These are phyloP conservation scores for Dipteronia sinensis DNA, from an alignment of 345 rosid genomes.

Conservation along the genomic window DNA sequence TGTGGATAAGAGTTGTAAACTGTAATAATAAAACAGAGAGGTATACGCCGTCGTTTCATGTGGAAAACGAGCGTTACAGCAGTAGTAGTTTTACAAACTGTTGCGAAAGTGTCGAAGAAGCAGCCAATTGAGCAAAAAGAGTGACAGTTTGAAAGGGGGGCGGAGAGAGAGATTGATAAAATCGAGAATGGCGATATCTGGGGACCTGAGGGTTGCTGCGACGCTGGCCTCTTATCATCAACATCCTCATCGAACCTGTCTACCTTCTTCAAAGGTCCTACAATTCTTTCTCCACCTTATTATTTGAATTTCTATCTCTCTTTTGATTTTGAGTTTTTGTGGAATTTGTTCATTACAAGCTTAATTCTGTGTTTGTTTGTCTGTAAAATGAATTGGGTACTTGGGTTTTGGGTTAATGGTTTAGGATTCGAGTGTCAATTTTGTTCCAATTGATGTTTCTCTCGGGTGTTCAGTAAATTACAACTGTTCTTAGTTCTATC, in stretches of 20 bases:
- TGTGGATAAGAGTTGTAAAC: background rate
- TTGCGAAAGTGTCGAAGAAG: background rate
- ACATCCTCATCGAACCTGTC: constrained; percentile 44
- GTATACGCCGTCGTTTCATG: constrained; percentile 10
- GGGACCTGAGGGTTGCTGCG: constrained; percentile 72
- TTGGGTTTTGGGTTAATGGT: background rate
- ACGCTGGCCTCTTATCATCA: constrained; percentile 53
- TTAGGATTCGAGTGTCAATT: background rate
- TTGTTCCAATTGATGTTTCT: background rate
- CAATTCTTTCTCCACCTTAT: background rate
- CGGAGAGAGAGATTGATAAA: background rate
- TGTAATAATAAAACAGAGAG: background rate
- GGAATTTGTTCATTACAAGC: background rate
- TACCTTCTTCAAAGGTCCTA: constrained; percentile 65
- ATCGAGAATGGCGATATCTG: constrained; percentile 57
- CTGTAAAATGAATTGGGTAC: constrained; percentile 9
- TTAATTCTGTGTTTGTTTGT: constrained; percentile 17
- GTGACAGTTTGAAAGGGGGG: background rate
- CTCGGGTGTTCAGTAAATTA: too few relatives aligned
- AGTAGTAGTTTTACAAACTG: background rate
- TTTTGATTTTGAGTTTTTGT: constrained; percentile 4
- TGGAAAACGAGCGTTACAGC: background rate
- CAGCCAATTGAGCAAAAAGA: constrained; percentile 12
- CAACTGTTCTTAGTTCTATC: background rate
- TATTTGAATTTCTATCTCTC: background rate